Conservation (phyloP, 2,329 filamentous ascomycete species). For the Arthrobotrys pseudoclavata region DNA sequence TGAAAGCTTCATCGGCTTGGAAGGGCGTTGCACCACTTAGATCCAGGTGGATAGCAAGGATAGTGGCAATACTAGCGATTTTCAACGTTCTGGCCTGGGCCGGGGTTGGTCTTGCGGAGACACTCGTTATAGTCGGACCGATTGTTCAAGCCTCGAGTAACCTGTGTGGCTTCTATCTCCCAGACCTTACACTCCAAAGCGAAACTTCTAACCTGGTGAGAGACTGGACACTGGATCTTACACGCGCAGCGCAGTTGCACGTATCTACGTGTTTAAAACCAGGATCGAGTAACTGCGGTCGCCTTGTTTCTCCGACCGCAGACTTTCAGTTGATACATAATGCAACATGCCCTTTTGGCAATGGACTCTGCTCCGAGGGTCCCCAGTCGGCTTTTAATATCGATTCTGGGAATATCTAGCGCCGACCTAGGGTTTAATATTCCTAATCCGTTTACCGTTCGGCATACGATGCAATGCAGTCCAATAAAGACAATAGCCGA, state of each 20-base stretch:
- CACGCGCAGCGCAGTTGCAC: conserved; percentile 10
- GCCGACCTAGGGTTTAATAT: no score
- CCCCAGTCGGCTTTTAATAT: no score
- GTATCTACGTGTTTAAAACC: conserved; percentile 16
- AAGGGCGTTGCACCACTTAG: neutral
- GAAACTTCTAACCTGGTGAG: neutral
- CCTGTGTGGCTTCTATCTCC: conserved; percentile 22
- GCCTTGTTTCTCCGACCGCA: conserved; percentile 6
- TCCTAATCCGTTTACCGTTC: no score
- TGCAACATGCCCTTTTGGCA: conserved; percentile 34
- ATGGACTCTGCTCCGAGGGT: no score
- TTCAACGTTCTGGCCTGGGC: conserved; percentile 30
- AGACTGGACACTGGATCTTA: conserved; percentile 25
- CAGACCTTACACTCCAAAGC: neutral
- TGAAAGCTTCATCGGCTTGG: conserved; percentile 30
- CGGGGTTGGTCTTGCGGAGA: conserved; percentile 29
- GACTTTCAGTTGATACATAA: conserved; percentile 22
- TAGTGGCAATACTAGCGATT: conserved; percentile 1
- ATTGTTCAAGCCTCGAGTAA: conserved; percentile 22
- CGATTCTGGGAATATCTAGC: no score
- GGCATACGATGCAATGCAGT: no score
- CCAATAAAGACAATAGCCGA: no score
- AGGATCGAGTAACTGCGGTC: conserved; percentile 2
- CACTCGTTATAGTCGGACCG: conserved; percentile 24
- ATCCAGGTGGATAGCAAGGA: neutral